A percentile compares a stretch with the other conserved stretches of the same genome.
Conservation (phyloP, 345 rosid genomes). For the Brassica carinata region DNA sequence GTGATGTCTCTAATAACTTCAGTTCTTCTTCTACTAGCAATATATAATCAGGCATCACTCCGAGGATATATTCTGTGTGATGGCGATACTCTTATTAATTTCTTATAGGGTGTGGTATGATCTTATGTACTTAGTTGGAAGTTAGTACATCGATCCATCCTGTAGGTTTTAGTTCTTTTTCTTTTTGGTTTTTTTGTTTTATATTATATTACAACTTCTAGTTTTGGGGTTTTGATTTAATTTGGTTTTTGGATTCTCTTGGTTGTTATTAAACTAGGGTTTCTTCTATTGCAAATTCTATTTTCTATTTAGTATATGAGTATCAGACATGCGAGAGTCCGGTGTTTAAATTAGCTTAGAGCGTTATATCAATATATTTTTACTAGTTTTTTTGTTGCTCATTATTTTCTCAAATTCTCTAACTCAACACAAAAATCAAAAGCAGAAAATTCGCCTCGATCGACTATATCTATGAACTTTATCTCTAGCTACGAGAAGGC, state of each 20-base stretch:
- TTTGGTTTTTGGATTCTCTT: constrained; percentile 21
- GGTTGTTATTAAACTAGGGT: constrained; percentile 29
- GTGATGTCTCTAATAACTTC: constrained; percentile 44
- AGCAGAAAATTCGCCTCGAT: background rate
- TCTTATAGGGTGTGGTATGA: constrained; percentile 33
- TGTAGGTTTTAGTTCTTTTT: constrained; percentile 7
- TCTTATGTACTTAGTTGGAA: constrained; percentile 33
- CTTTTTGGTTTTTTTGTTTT: background rate
- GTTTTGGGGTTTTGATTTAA: constrained; percentile 5
- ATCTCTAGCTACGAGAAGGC: constrained; percentile 10
- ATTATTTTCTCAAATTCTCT: background rate
- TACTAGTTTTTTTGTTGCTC: constrained; percentile 4
- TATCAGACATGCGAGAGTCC: constrained; percentile 19
- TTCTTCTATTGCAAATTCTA: background rate
- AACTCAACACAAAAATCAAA: constrained; percentile 8
- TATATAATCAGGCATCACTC: constrained; percentile 21
- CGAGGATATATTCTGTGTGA: constrained; percentile 1
- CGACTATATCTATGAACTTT: background rate
- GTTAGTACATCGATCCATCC: constrained; percentile 23
- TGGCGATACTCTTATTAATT: constrained; percentile 8
- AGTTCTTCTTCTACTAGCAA: constrained; percentile 45
- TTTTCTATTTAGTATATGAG: constrained; percentile 23
- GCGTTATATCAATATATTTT: background rate
- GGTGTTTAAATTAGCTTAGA: constrained; percentile 11
- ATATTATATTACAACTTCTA: background rate